Base-by-base conservation (phyloP, 495 filamentous ascomycete genomes). In the Monascus purpureus region DNA sequence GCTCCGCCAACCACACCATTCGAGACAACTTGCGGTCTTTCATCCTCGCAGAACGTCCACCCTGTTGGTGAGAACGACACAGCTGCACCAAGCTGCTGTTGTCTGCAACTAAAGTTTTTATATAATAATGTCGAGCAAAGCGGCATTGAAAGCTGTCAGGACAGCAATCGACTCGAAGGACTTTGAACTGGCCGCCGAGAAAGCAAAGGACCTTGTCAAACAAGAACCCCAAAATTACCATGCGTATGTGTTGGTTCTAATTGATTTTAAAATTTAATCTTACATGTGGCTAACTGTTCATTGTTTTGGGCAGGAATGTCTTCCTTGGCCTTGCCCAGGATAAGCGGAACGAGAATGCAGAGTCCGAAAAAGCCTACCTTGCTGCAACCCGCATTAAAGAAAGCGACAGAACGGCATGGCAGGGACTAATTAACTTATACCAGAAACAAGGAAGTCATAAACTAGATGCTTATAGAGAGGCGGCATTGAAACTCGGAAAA, bases 341-440 rank as follows among this genome's bases (percentile, higher is more conserved):
- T 50, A 83, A 82, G 47, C 72, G 79, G 40, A 70, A 72, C 35
- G 68, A 73, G 34, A 55, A 60, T 19, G 70, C 79, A 1, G 75
- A 82, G 18, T 73, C 86, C 2, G 86, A 86, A 40, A 63, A 59
- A 19, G 71, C 75, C 1, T 96, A 95, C 49, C 55, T 68, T n/a
- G 55, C 72, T 16, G 88, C 90, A 3, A 73, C 81, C n/a, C 56
- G 54, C 12, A 57, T 71, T 20, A 80, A 79, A 34, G 49, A 57
- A 8, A 55, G 63, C 12, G 78, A 82, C 25, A 57, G 67, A 25
- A 72, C 83, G 35, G 80, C 81, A 40, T 96, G 85, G 87, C 80
- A 90, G 56, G 90, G 90, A 4, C 59, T 96, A n/a, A 68, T 90
- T 46, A 78, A 72, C 39, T 46, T 95, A 8, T 94, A 88, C 46